Percentiles rank a stretch among this genome's conserved stretches.
These are phyloP conservation scores for Trichosanthes truncata DNA, from an alignment of 306 rosid genomes.

Conservation along the genomic window DNA sequence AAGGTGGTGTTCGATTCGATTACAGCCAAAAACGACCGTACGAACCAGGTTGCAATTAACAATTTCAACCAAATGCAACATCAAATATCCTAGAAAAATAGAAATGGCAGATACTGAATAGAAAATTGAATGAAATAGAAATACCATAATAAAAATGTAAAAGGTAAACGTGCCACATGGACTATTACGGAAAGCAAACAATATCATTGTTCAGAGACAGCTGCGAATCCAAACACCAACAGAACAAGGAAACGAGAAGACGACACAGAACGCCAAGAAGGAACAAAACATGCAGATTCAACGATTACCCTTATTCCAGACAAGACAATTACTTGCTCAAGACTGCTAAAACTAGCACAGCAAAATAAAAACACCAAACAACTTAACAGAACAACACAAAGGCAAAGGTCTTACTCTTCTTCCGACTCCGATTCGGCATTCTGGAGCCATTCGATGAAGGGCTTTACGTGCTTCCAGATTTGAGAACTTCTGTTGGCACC, in stretches of 20 bases:
- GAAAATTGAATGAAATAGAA: background rate
- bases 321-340: background rate
- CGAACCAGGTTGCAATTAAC: no score
- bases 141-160: no score
- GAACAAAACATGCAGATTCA: background rate
- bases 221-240: background rate
- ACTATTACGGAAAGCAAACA: background rate
- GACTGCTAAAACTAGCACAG: background rate
- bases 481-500: constrained; percentile 27
- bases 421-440: constrained; percentile 57
- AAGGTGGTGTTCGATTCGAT: no score
- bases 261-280: background rate
- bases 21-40: no score
- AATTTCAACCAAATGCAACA: no score
- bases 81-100: no score
- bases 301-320: background rate
- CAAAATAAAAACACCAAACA: background rate
- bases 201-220: background rate
- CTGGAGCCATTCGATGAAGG: constrained; percentile 60
- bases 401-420: constrained; percentile 26
- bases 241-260: background rate
- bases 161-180: background rate
- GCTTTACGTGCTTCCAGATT: constrained; percentile 38
- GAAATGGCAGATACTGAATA: background rate
- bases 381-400: background rate